Evolutionary conservation across 176 grass and related monocot species (phyloP).

Genomic region (Aegilops speltoides): DNA sequence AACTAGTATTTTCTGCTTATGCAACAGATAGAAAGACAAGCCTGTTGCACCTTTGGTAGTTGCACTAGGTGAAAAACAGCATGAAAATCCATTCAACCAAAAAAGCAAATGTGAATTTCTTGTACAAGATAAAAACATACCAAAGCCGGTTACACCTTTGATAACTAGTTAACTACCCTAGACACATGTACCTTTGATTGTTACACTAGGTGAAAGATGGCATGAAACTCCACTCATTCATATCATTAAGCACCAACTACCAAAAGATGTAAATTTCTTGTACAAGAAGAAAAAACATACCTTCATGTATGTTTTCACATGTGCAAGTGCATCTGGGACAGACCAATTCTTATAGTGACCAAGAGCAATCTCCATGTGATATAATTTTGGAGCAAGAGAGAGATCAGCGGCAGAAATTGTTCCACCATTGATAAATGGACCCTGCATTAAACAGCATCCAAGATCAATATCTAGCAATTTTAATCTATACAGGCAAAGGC

Average conservation of each 20-base stretch:
- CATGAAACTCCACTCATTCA: background rate
- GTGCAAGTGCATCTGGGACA: constrained; percentile 71
- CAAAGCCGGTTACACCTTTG: constrained; percentile 1
- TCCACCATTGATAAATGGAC: constrained; percentile 83
- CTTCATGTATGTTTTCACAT: constrained; percentile 86
- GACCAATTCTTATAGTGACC: constrained; percentile 94
- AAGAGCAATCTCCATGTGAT: constrained; percentile 91
- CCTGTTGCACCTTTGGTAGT: background rate
- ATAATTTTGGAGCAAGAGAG: constrained; percentile 83
- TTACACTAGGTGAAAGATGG: background rate
- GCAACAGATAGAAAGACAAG: background rate
- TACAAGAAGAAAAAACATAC: constrained; percentile 26
- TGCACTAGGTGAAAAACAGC: background rate
- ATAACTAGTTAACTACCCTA: constrained; percentile 18
- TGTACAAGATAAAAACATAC: constrained; percentile 32
- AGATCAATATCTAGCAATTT: constrained; percentile 21
- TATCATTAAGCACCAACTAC: background rate
- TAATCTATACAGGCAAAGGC: background rate
- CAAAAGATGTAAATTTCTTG: background rate
- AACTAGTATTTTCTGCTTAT: constrained; percentile 1
- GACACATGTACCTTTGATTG: constrained; percentile 13
- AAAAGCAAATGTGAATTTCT: background rate
- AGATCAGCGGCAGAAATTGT: constrained; percentile 75
- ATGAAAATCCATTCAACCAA: background rate
- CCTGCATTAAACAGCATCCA: constrained; percentile 39